phyloP scores from a whole-genome alignment of 1,139 yeast species.

The Yarrowia galli region DNA sequence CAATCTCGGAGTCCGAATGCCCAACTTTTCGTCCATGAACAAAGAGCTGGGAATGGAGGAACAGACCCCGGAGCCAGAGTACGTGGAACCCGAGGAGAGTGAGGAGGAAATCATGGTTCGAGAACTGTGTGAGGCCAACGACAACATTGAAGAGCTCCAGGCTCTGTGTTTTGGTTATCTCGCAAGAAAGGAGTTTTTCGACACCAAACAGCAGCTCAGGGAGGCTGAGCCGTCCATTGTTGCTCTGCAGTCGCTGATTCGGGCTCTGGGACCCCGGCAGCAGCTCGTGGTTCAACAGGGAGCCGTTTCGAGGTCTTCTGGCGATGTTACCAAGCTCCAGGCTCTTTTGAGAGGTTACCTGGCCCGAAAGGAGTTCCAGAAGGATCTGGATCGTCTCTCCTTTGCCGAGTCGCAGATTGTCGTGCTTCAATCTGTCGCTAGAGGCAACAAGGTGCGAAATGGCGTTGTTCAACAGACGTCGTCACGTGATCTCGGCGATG shows the following conservation, averaged over 20 bases:
- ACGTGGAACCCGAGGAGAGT: slow-evolving; percentile 44
- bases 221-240: slow-evolving; percentile 41
- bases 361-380: slow-evolving; percentile 44
- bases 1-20: slow-evolving; percentile 53
- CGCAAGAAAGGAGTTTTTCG: slow-evolving; percentile 40
- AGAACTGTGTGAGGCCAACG: slow-evolving; percentile 45
- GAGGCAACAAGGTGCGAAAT: slow-evolving; percentile 52
- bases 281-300: slow-evolving; percentile 1
- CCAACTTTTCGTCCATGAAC: slow-evolving; percentile 54
- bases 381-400: slow-evolving; percentile 20
- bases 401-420: slow-evolving; percentile 40
- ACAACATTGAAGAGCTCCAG: slow-evolving; percentile 51
- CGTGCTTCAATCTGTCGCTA: slow-evolving; percentile 58
- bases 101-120: slow-evolving; percentile 50
- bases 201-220: not conserved
- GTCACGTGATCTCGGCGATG: slow-evolving; percentile 31
- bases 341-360: slow-evolving; percentile 49
- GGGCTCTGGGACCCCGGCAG: slow-evolving; percentile 41
- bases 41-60: slow-evolving; percentile 49
- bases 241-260: slow-evolving; percentile 46
- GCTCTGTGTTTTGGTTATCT: slow-evolving; percentile 51
- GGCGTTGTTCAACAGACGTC: not conserved
- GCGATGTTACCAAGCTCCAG: slow-evolving; percentile 48
- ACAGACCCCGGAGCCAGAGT: slow-evolving; percentile 33
- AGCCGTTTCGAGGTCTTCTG: not conserved